Conservation (phyloP, 768 basidiomycete species). For the Boletus reticulatus region DNA sequence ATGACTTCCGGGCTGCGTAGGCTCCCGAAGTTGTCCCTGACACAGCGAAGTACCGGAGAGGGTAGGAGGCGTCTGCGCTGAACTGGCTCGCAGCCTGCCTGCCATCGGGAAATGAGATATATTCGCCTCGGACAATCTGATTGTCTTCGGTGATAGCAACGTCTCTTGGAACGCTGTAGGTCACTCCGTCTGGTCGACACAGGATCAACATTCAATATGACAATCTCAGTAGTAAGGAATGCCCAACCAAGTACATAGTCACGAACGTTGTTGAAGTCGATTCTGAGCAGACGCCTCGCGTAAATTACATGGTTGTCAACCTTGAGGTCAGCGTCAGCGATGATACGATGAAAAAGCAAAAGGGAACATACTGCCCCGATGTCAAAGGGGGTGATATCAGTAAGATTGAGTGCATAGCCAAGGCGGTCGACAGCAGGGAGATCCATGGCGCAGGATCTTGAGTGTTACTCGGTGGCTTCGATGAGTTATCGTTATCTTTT, state of each 20-base stretch:
- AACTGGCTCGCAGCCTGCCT: not conserved
- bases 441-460: not conserved
- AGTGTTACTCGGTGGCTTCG: not conserved
- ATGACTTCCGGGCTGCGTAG: slow-evolving; percentile 2
- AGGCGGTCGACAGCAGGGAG: slow-evolving; percentile 7
- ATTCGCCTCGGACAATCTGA: slow-evolving; percentile 1
- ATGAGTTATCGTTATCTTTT: not conserved
- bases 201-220: not conserved
- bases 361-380: slow-evolving; percentile 1
- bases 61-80: not conserved
- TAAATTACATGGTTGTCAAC: not conserved
- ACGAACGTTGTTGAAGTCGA: not conserved
- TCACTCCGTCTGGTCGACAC: not conserved
- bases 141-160: slow-evolving; percentile 3
- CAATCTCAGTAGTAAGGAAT: not conserved
- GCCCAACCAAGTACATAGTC: not conserved
- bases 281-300: not conserved
- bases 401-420: slow-evolving; percentile 4
- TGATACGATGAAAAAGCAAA: not conserved
- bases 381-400: slow-evolving; percentile 2
- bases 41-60: slow-evolving; percentile 5
- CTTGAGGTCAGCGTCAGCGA: not conserved
- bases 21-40: not conserved
- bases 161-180: not conserved
- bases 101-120: not conserved